Base-by-base conservation (phyloP, 73 alveolate genomes). In the Paramecium sonneborni region DNA sequence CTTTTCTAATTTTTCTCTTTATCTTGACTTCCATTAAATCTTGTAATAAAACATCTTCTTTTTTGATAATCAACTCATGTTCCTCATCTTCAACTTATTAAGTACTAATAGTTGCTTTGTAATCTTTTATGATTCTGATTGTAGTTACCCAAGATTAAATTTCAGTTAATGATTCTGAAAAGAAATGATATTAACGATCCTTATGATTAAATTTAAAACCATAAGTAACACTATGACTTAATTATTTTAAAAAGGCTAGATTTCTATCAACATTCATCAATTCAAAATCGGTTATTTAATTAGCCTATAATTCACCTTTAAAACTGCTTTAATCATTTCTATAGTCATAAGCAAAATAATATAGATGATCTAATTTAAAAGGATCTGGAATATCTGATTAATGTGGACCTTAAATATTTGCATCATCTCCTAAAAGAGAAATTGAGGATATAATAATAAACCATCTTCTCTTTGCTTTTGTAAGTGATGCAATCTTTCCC, bases 381-480 rank as follows among this genome's bases (percentile, higher is more conserved):
- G 76, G 34, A 46, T 79, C 76, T 24, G 90, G 90, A 24, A 79
- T 43, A 79, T 79, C 90, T 0, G 46, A 30, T 44, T 79, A 79
- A 79, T 26, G n/a, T 6, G 90, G 90, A 24, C 76, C 90, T 39
- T 43, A 34, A 15, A 74, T 24, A 1, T 79, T 0, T 23, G 48
- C 44, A 30, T 79, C 90, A 24, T 79, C 72, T 20, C 72, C 90
- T 37, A 30, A n/a, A 28, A 79, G 32, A 11, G 90, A 41, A 10
- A 39, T 12, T n/a, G 76, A 41, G 4, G 76, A 23, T 2, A 79
- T 79, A 9, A 79, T 20, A 11, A 79, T 39, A 21, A 79, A 79
- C 90, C 90, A 79, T 79, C 90, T 79, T 14, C 74, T 79, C 55
- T 79, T 79, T 2, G 90, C 90, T 23, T 39, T 38, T 11, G 69